Percentiles rank a stretch among this genome's conserved stretches.
These are phyloP conservation scores for Solanum paucissectum DNA, from an alignment of 257 asterid species.

Conservation along the genomic window DNA sequence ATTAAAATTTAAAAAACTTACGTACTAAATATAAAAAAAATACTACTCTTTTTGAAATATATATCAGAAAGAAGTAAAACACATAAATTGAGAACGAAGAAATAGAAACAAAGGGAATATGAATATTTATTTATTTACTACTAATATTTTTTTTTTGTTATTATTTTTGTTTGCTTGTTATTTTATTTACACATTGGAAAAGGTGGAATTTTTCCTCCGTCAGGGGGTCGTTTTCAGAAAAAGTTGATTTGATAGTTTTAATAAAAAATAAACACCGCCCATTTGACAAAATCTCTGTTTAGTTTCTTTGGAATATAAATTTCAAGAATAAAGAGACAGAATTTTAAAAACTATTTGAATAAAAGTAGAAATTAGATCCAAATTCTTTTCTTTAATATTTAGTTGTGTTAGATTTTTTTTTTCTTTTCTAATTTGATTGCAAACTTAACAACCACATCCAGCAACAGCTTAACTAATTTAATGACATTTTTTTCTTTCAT, in stretches of 20 bases:
- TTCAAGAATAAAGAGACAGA: conserved; percentile 4
- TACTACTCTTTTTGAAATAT: background rate
- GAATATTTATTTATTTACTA: background rate
- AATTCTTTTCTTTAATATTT: background rate
- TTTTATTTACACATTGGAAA: conserved; percentile 15
- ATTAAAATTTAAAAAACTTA: background rate
- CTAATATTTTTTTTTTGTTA: background rate
- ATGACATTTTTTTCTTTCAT: background rate
- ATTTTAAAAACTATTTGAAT: background rate
- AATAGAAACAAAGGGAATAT: background rate
- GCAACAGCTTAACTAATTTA: background rate
- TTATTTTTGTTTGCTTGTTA: background rate
- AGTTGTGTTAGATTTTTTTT: background rate
- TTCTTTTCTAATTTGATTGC: background rate
- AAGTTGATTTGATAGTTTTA: conserved; percentile 19
- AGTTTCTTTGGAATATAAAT: background rate
- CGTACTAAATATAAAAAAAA: background rate
- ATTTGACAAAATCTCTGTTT: conserved; percentile 22
- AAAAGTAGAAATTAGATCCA: background rate
- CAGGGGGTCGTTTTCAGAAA: conserved; percentile 40
- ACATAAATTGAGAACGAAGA: background rate
- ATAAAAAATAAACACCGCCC: conserved; percentile 8
- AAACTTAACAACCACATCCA: background rate
- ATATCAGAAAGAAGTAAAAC: background rate
- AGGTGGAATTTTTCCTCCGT: background rate